Base-by-base conservation (phyloP, 164 flowering plant species). In the Berberis thunbergii region DNA sequence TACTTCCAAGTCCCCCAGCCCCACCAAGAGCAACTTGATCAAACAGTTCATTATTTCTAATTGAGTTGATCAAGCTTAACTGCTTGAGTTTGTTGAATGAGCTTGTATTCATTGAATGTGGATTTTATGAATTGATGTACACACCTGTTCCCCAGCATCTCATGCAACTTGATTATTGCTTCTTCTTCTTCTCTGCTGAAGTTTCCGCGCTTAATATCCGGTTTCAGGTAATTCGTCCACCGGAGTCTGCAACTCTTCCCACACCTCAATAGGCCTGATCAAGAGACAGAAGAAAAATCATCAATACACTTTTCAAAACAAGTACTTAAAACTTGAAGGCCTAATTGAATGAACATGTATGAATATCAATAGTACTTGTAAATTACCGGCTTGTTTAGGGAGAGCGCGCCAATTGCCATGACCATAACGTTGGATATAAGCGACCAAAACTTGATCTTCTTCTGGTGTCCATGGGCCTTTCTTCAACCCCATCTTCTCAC, bases 401-500 rank as follows among this genome's bases (percentile, higher is more conserved):
- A 78, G 79, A 0, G 82, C 82, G 6, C 82, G 64, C 82, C 82
- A 79, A 48, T 79, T 79, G 6, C 67, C 68, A 56, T 79, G 77
- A 45, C 82, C 82, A 42, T 72, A 49, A 45, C 57, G 58, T 26
- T 64, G 74, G 63, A 79, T 72, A 43, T 62, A 70, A 65, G 64
- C 45, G 41, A 73, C 57, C 59, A 75, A 54, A 45, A 62, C 63
- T 54, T 75, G 77, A 62, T 79, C 78, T 71, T 79, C 83, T 69
- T 75, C 74, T 46, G 68, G 60, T 52, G 77, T 75, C 78, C 83
- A 78, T 43, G 81, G 78, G 56, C 77, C 79, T 59, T 60, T 78
- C 66, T 78, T 77, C 58, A 78, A 59, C 40, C 82, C 79, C 73
- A 74, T 72, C 64, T 79, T 79, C 67, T 79, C 82, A 74, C 82